Evolutionary conservation across 176 grass and related monocot genomes (phyloP).

Genomic region (Elymus sibiricus): DNA sequence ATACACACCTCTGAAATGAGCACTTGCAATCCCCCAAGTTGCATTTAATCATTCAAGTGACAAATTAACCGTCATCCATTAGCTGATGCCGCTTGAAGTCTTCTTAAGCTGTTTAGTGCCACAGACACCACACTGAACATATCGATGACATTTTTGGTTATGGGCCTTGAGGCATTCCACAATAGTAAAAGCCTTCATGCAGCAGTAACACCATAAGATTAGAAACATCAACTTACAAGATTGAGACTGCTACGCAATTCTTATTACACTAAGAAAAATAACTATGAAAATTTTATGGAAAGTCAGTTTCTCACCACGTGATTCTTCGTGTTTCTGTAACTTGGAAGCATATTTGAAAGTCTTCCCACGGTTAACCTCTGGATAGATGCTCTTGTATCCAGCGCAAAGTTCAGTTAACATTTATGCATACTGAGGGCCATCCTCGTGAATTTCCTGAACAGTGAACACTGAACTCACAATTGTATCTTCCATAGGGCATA

Average conservation of each 20-base stretch:
- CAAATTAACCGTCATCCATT: too few species aligned
- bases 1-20: not conserved
- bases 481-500: slow-evolving; percentile 6
- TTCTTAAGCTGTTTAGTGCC: too few species aligned
- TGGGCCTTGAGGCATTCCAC: slow-evolving; percentile 11
- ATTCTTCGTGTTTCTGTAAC: slow-evolving; percentile 60
- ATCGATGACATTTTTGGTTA: slow-evolving; percentile 43
- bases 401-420: too few species aligned
- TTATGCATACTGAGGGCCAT: not conserved
- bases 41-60: too few species aligned
- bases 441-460: not conserved
- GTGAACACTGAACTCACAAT: slow-evolving; percentile 46
- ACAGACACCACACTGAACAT: slow-evolving; percentile 10
- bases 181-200: not conserved
- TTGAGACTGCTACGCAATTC: not conserved
- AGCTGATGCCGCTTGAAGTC: too few species aligned
- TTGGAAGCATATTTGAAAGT: slow-evolving; percentile 60
- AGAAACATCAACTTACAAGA: not conserved
- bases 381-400: slow-evolving; percentile 40
- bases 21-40: too few species aligned
- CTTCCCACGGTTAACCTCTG: slow-evolving; percentile 52
- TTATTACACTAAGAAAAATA: slow-evolving; percentile 6
- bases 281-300: not conserved
- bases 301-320: slow-evolving; percentile 52
- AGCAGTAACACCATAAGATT: slow-evolving; percentile 31